These are phyloP conservation scores for Boletus vermiculosoides DNA, from an alignment of 768 basidiomycete species.

Conservation along the genomic window DNA sequence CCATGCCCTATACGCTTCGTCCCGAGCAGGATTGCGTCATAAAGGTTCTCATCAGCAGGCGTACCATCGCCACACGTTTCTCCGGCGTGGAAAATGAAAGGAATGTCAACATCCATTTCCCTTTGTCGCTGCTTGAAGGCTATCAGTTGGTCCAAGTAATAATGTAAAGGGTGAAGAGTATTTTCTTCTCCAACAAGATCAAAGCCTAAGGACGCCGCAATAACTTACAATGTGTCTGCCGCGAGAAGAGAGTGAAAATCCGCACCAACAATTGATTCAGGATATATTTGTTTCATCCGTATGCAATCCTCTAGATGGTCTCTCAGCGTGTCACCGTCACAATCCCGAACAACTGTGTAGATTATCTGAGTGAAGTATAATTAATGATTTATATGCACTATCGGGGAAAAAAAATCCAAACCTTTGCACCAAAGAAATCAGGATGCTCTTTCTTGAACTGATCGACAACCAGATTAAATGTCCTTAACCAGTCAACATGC, in stretches of 20 bases:
- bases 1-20: slow-evolving; percentile 84
- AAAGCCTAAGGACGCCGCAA: slow-evolving; percentile 49
- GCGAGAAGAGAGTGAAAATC: neutral
- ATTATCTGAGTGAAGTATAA: slow-evolving; percentile 50
- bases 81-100: slow-evolving; percentile 79
- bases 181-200: slow-evolving; percentile 82
- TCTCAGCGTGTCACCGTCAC: slow-evolving; percentile 54
- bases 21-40: slow-evolving; percentile 75
- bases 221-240: neutral
- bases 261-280: slow-evolving; percentile 65
- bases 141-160: slow-evolving; percentile 62
- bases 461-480: slow-evolving; percentile 50
- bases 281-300: slow-evolving; percentile 68
- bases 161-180: slow-evolving; percentile 51
- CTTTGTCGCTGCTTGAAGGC: slow-evolving; percentile 56
- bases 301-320: slow-evolving; percentile 77
- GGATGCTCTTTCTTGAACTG: slow-evolving; percentile 57
- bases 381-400: neutral
- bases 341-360: slow-evolving; percentile 59
- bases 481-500: slow-evolving; percentile 57
- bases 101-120: slow-evolving; percentile 55
- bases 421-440: slow-evolving; percentile 67
- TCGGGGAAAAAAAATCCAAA: slow-evolving; percentile 25
- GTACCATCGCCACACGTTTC: slow-evolving; percentile 80
- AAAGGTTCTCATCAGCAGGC: slow-evolving; percentile 66